Base-by-base conservation (phyloP, 2,329 filamentous ascomycete species). In the Fusarium acutatum region DNA sequence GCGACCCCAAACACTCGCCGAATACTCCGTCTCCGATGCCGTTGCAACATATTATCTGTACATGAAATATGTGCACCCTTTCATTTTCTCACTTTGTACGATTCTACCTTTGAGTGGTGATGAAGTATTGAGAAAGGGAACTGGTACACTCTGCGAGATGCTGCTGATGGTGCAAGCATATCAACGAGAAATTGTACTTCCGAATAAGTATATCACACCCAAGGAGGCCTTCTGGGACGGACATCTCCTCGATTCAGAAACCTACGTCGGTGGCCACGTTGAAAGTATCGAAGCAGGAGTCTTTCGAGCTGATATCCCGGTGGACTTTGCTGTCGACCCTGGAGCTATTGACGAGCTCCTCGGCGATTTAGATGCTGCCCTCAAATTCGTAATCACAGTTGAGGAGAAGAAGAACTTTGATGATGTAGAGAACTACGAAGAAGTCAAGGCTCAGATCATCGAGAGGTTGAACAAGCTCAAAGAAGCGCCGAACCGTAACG, bases 21-120 rank as follows among this genome's bases (percentile, higher is more conserved):
- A 99, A 79, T 99, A 99, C 84, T 99, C 97, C 0, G 96, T 99
- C 49, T 99, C 97, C 78, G 97, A 99, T 87, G 97, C 97, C 15
- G 96, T 99, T 57, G 96, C 96, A 28, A 99, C 96, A 1, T 99
- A 99, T 81, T 99, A 99, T 80, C 86, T 99, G 71, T 99, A 99
- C 88, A 99, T 99, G 97, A 99, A 99, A 92, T 99, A 99, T 82
- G 94, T 99, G n/a, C 96, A 99, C 81, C 96, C 96, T 7, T 99
- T 99, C 86, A 96, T 99, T 81, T 99, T 99, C 87, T 98, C 97
- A 3, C 86, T 99, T 1, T 99, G 96, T 83, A 99, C 95, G 3
- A 98, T 99, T 84, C 87, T 99, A 81, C 96, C 96, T 0, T 88
- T 99, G 3, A 94, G 94, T 49, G 94, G 95, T 38, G 96, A 99